A percentile compares a stretch with the other conserved stretches of the same genome.
Evolutionary conservation across 1,284 basidiomycete genomes (phyloP).

Genomic region (Naganishia cerealis): DNA sequence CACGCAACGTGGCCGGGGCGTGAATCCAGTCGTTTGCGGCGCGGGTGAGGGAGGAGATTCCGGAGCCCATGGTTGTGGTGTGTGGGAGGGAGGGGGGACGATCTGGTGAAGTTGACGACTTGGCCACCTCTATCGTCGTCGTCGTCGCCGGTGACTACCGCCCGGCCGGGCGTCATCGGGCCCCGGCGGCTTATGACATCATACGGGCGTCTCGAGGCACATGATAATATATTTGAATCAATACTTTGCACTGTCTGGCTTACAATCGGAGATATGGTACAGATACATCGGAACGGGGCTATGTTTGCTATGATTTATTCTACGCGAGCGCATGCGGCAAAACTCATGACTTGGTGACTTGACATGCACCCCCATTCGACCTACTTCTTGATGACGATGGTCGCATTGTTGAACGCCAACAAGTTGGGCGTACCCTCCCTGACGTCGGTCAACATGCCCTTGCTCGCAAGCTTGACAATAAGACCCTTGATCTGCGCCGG

Average conservation of each 20-base stretch:
- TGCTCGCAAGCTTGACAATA: slow-evolving; percentile 64
- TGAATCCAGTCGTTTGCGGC: slow-evolving; percentile 34
- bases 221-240: not conserved
- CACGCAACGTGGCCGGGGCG: slow-evolving; percentile 52
- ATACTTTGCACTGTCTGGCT: not conserved
- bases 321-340: too few relatives aligned
- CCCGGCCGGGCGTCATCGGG: slow-evolving; percentile 2
- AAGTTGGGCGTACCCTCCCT: slow-evolving; percentile 66
- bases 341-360: not conserved
- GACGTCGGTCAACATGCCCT: slow-evolving; percentile 59
- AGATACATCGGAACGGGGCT: not conserved
- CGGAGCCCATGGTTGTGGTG: slow-evolving; percentile 19
- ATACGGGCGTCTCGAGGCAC: slow-evolving; percentile 3
- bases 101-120: not conserved
- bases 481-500: slow-evolving; percentile 74
- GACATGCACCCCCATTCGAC: slow-evolving; percentile 3
- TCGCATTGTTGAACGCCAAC: slow-evolving; percentile 82
- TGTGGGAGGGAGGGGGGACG: not conserved
- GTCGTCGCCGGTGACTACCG: not conserved
- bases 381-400: slow-evolving; percentile 43
- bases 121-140: not conserved
- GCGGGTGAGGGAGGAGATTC: slow-evolving; percentile 19
- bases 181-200: slow-evolving; percentile 19
- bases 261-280: slow-evolving; percentile 1
- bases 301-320: too few relatives aligned